Percentiles rank a stretch among this genome's conserved stretches.
Evolutionary conservation across 148 eudicot genomes (phyloP).

Genomic region (Polygonum aviculare): DNA sequence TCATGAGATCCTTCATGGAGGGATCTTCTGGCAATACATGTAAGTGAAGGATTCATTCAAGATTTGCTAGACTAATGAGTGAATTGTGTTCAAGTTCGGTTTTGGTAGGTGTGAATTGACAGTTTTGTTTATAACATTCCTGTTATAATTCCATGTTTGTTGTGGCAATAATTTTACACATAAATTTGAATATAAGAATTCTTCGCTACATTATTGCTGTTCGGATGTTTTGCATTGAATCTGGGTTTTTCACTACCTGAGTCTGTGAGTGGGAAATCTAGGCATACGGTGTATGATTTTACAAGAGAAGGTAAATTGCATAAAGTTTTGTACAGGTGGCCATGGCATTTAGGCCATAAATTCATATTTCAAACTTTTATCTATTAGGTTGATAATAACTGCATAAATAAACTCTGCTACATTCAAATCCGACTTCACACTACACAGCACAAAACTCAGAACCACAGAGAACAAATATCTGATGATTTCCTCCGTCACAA

Average conservation of each 20-base stretch:
- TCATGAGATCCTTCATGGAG: constrained; percentile 3
- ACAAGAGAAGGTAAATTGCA: no score
- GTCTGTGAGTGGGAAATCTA: not conserved
- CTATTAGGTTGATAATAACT: no score
- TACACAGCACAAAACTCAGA: no score
- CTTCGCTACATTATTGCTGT: no score
- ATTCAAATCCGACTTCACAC: no score
- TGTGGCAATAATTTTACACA: not conserved
- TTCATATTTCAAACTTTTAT: no score
- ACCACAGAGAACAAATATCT: no score
- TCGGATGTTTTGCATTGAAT: not conserved
- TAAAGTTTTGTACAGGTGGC: no score
- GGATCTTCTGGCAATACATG: not conserved
- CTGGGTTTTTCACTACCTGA: not conserved
- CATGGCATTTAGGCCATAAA: no score
- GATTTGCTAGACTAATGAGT: not conserved
- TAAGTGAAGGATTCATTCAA: not conserved
- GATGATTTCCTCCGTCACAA: no score
- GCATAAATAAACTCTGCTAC: no score
- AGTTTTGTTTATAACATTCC: not conserved
- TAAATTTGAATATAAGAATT: not conserved
- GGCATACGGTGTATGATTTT: not conserved
- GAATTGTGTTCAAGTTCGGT: no score
- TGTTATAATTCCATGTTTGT: not conserved
- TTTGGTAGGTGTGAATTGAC: not conserved